Base-by-base conservation (phyloP, 2,329 filamentous ascomycete genomes). In the Alternaria atra region DNA sequence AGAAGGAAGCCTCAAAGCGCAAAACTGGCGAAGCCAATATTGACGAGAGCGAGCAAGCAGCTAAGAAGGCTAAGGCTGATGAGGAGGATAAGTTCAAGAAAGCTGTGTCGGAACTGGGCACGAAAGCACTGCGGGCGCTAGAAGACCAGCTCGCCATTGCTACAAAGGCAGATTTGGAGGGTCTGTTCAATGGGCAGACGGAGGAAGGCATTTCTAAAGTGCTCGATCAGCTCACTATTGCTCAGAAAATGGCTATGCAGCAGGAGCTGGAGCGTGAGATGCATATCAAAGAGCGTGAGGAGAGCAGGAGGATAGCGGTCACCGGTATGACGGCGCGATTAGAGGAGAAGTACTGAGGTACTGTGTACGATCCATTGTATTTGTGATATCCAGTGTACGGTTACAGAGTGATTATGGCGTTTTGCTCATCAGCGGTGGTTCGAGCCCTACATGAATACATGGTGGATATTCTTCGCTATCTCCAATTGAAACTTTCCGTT, bases 1-100 rank as follows among this genome's bases (percentile, higher is more conserved):
- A 79, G 43, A 78, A 80, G 15, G 77, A 78, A n/a, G 73, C 77
- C 15, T 70, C 71, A 44, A 81, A 80, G 65, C 77, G 80, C 29
- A 80, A 79, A 58, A 74, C 72, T 15, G 73, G 74, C 2, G 77
- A 75, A 60, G 61, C 66, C 20, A 57, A 68, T 63, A 54, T 77
- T 65, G 66, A 75, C 4, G 73, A 70, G 34, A 75, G 77, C 23
- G 64, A 74, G 7, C 72, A 75, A 15, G 64, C 72, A 5, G 64
- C 69, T 3, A 78, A 79, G 66, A 76, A 75, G 39, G 69, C 71
- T 13, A 67, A 73, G 37, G 52, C 23, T 5, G 75, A 79, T 17
- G 61, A 79, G 4, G 74, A 76, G 17, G 44, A 62, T n/a, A 67
- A 69, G 47, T 63, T 75, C 17, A 57, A 72, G 29, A 56, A 60